Percentiles rank a stretch among this genome's conserved stretches.
phyloP scores from a whole-genome alignment of 208 protist genomes.

The Paratrypanosoma confusum region DNA sequence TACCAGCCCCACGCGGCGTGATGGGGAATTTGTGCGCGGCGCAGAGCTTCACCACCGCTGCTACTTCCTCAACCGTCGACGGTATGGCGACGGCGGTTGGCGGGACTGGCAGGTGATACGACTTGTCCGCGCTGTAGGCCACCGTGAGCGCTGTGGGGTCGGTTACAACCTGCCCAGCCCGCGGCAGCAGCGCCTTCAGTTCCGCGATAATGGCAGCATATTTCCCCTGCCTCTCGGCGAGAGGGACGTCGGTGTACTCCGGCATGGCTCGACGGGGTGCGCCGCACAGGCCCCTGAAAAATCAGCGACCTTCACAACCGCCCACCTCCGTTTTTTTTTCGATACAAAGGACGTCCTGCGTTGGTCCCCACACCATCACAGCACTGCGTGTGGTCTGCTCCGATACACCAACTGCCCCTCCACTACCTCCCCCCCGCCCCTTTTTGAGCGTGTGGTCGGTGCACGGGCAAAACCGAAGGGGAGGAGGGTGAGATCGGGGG shows the following conservation, averaged over 20 bases:
- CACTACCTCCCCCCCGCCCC: too few relatives aligned
- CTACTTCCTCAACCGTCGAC: constrained; percentile 17
- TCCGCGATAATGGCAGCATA: constrained; percentile 18
- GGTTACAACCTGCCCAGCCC: constrained; percentile 18
- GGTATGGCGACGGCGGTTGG: constrained; percentile 16
- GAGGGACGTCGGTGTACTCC: constrained; percentile 22
- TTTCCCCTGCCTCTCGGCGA: constrained; percentile 22
- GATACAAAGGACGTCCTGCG: too few relatives aligned
- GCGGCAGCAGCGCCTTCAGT: constrained; percentile 9
- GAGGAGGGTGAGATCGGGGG: too few relatives aligned
- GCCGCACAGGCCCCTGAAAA: too few relatives aligned
- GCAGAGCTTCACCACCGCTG: constrained; percentile 31
- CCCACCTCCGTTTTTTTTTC: neutral
- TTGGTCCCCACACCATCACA: too few relatives aligned
- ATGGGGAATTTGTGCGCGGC: constrained; percentile 35
- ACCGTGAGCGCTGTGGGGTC: constrained; percentile 15
- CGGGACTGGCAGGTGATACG: constrained; percentile 17
- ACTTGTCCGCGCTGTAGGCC: constrained; percentile 33
- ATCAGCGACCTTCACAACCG: too few relatives aligned
- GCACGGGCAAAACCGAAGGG: too few relatives aligned
- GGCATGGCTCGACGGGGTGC: too few relatives aligned
- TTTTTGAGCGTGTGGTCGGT: too few relatives aligned
- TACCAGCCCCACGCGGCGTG: constrained; percentile 39
- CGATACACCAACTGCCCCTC: too few relatives aligned
- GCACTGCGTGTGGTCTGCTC: too few relatives aligned